phyloP scores from a whole-genome alignment of 2,329 filamentous ascomycete genomes.

The Fusarium sp. region DNA sequence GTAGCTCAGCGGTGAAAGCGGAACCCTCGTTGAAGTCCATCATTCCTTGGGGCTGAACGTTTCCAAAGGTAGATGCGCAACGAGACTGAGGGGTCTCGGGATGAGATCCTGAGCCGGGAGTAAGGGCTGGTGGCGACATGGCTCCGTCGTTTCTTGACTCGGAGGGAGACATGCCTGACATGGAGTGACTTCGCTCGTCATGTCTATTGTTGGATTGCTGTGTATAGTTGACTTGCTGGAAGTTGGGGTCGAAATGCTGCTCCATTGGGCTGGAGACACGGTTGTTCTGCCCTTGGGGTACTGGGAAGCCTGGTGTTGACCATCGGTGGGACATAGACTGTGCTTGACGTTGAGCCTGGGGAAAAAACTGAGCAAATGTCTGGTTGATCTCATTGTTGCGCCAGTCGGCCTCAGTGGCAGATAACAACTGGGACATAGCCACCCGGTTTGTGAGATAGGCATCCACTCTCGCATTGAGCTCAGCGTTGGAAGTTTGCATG shows the following conservation, averaged over 20 bases:
- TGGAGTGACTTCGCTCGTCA: constrained; percentile 38
- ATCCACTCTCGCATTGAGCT: constrained; percentile 74
- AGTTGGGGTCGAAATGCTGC: constrained; percentile 42
- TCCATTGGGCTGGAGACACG: constrained; percentile 35
- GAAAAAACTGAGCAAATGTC: constrained; percentile 64
- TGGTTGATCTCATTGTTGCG: constrained; percentile 64
- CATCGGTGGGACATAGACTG: constrained; percentile 47
- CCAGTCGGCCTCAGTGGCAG: constrained; percentile 56
- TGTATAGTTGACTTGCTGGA: constrained; percentile 47
- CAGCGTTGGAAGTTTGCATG: constrained; percentile 71
- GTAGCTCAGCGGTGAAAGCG: constrained; percentile 60
- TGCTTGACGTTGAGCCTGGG: constrained; percentile 53
- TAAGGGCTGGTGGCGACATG: constrained; percentile 50
- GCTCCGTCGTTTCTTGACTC: constrained; percentile 30
- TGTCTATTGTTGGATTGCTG: constrained; percentile 17
- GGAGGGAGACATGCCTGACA: constrained; percentile 37
- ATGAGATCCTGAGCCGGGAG: constrained; percentile 49
- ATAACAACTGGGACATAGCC: constrained; percentile 60
- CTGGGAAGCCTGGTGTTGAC: constrained; percentile 40
- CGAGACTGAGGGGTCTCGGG: constrained; percentile 42
- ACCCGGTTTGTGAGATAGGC: constrained; percentile 61
- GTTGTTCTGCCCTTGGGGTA: constrained; percentile 21
- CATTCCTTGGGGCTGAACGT: constrained; percentile 38
- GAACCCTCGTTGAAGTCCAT: constrained; percentile 50
- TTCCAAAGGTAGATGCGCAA: constrained; percentile 39